These are phyloP conservation scores for Talaromyces thailandensis DNA, from an alignment of 495 filamentous ascomycete genomes.

Conservation along the genomic window DNA sequence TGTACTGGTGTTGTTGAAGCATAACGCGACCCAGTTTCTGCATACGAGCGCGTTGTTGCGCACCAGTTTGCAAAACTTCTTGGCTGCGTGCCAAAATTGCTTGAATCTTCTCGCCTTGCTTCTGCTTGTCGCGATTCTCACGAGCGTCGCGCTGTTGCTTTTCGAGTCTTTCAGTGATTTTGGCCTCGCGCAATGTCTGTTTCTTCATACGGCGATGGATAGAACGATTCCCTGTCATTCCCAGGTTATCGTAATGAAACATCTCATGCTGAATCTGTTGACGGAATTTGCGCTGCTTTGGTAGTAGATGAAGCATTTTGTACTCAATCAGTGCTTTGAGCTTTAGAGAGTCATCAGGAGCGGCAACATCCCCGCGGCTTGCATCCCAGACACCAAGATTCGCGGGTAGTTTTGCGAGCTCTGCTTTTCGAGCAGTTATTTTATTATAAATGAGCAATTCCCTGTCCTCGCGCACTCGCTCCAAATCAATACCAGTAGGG, in stretches of 20 bases:
- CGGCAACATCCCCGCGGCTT: conserved; percentile 55
- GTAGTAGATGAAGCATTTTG: conserved; percentile 72
- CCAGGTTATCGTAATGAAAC: conserved; percentile 87
- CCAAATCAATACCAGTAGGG: conserved; percentile 71
- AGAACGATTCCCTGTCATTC: conserved; percentile 86
- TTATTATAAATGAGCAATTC: conserved; percentile 85
- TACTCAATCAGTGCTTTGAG: conserved; percentile 86
- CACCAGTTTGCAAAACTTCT: conserved; percentile 50
- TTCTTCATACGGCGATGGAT: conserved; percentile 93
- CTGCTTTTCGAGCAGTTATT: conserved; percentile 70
- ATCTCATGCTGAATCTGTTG: conserved; percentile 81
- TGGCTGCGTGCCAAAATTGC: conserved; percentile 59
- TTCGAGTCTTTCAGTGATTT: conserved; percentile 96
- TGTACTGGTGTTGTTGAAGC: conserved; percentile 80
- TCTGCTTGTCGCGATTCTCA: conserved; percentile 90
- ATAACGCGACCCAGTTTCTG: conserved; percentile 84
- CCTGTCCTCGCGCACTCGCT: conserved; percentile 71
- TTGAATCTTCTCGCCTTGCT: conserved; percentile 80
- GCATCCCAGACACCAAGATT: conserved; percentile 81
- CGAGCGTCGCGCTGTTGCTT: conserved; percentile 96
- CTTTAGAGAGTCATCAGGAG: conserved; percentile 75
- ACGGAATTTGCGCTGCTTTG: conserved; percentile 76
- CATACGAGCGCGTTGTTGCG: conserved; percentile 52
- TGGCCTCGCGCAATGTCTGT: conserved; percentile 87
- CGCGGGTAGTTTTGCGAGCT: conserved; percentile 71